Conservation (phyloP, 2,329 filamentous ascomycete species). For the Trichophyton simii region DNA sequence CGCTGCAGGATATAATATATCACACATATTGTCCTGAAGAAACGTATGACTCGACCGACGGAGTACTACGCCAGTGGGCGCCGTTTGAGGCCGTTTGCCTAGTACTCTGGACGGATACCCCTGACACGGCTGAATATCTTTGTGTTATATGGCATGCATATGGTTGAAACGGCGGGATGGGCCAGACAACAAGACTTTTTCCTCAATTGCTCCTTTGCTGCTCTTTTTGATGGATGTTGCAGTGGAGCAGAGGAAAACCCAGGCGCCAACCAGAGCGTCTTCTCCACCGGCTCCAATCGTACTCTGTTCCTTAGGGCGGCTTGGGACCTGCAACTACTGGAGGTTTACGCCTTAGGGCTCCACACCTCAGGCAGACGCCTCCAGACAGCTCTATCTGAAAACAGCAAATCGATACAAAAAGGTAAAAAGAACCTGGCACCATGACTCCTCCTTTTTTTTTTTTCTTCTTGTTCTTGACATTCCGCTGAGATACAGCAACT, state of each 20-base stretch:
- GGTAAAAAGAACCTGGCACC: not conserved
- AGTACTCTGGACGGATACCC: not conserved
- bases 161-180: not conserved
- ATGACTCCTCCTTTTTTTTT: too few species aligned
- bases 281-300: not conserved
- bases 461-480: not conserved
- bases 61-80: not conserved
- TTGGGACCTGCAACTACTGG: constrained; percentile 1
- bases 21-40: not conserved
- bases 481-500: not conserved
- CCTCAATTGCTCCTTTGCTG: not conserved
- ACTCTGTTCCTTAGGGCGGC: not conserved
- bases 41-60: not conserved
- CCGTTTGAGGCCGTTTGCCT: constrained; percentile 1
- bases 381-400: constrained; percentile 3
- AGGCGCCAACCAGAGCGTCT: not conserved
- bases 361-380: constrained; percentile 1
- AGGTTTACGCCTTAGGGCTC: not conserved
- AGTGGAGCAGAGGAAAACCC: not conserved
- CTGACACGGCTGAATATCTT: not conserved
- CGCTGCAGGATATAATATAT: not conserved
- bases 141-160: not conserved
- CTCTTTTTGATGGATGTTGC: not conserved
- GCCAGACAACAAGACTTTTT: not conserved
- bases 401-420: not conserved